Evolutionary conservation across 257 asterid genomes (phyloP).

Genomic region (Solanum dulcamara): DNA sequence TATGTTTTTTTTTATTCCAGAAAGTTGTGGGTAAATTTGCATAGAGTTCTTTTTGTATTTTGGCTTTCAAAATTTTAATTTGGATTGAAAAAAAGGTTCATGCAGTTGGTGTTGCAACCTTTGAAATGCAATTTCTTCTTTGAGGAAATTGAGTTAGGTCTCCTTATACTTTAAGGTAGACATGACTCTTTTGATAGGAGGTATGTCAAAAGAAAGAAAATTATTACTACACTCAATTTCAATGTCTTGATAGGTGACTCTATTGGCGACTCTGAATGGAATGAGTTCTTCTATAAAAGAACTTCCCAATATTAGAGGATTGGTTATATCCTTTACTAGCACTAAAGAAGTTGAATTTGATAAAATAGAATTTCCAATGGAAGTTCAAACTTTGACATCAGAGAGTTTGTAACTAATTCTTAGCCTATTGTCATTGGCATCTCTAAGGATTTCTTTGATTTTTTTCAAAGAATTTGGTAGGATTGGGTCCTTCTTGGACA

Average conservation of each 20-base stretch:
- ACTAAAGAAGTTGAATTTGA: background rate
- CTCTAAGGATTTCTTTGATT: background rate
- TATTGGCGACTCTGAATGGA: background rate
- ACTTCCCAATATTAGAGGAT: background rate
- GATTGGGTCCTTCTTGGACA: background rate
- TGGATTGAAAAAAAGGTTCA: too few species aligned
- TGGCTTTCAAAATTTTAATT: too few species aligned
- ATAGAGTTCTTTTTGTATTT: too few species aligned
- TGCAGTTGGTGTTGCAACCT: too few species aligned
- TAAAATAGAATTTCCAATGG: background rate
- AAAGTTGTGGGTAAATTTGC: too few species aligned
- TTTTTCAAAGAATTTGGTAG: background rate
- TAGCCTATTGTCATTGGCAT: background rate
- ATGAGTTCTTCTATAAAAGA: background rate
- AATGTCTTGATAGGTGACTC: background rate
- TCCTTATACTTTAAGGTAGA: background rate
- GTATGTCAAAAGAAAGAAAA: too few species aligned
- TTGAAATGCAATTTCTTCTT: too few species aligned
- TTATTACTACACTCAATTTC: too few species aligned
- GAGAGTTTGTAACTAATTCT: background rate
- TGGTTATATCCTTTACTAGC: background rate
- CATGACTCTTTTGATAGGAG: background rate
- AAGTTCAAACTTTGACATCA: background rate
- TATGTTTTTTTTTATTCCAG: too few species aligned
- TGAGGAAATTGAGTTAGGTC: background rate